These are phyloP conservation scores for Eimeria necatrix DNA, from an alignment of 169 alveolate species.

Conservation along the genomic window DNA sequence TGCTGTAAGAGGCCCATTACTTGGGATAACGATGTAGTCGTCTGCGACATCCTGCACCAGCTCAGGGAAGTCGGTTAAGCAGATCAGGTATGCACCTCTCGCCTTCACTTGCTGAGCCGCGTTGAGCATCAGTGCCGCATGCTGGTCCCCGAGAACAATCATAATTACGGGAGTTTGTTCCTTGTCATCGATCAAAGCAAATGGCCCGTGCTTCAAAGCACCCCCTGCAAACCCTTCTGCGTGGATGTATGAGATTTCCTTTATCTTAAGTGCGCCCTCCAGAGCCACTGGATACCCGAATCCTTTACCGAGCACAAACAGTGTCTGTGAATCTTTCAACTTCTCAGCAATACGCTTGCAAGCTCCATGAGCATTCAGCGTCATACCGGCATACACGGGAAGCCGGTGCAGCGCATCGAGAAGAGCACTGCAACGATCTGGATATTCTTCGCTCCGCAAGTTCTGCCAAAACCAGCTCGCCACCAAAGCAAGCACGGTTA, in stretches of 20 bases:
- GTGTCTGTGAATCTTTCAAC: constrained; percentile 82
- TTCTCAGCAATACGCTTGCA: constrained; percentile 82
- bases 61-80: constrained; percentile 92
- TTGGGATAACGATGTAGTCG: constrained; percentile 86
- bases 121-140: constrained; percentile 90
- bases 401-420: constrained; percentile 88
- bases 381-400: constrained; percentile 89
- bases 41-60: constrained; percentile 90
- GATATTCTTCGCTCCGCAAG: constrained; percentile 44
- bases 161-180: constrained; percentile 88
- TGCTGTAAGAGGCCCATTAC: constrained; percentile 82
- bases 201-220: constrained; percentile 97
- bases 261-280: constrained; percentile 98
- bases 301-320: constrained; percentile 91
- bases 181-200: constrained; percentile 94
- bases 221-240: constrained; percentile 98
- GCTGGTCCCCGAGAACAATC: constrained; percentile 94
- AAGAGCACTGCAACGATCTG: constrained; percentile 78
- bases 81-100: constrained; percentile 95
- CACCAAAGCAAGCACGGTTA: constrained; percentile 89
- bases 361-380: constrained; percentile 82
- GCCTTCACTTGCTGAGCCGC: constrained; percentile 96
- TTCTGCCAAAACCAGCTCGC: constrained; percentile 92
- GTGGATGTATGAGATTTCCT: constrained; percentile 97
- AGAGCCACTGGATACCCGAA: constrained; percentile 96